Percentiles rank a stretch among this genome's conserved stretches.
These are phyloP conservation scores for Falciphora oryzae DNA, from an alignment of 2,329 filamentous ascomycete genomes.

Conservation along the genomic window DNA sequence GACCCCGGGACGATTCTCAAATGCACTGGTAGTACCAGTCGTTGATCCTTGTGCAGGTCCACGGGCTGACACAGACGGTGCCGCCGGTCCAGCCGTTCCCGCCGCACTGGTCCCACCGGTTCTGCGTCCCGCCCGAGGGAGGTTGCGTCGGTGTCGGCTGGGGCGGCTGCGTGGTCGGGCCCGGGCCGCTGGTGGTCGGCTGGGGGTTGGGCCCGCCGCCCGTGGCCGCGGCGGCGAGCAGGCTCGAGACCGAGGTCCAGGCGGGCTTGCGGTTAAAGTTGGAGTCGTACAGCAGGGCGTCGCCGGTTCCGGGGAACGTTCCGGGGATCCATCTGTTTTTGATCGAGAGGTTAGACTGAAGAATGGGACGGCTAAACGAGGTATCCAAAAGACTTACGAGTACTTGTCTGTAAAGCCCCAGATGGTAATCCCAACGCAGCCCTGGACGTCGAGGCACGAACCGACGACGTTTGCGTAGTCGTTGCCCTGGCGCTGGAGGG, in stretches of 20 bases:
- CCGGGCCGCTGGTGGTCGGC: background rate
- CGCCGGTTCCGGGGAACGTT: slow-evolving; percentile 33
- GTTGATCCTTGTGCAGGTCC: slow-evolving; percentile 2
- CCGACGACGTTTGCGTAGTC: slow-evolving; percentile 7
- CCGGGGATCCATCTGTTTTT: slow-evolving; percentile 24
- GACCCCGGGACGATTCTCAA: background rate
- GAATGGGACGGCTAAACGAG: no score
- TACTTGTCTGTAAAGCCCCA: slow-evolving; percentile 15
- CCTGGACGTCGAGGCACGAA: slow-evolving; percentile 9
- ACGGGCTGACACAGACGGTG: slow-evolving; percentile 6
- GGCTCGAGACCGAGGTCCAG: slow-evolving; percentile 28
- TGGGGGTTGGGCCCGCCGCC: background rate
- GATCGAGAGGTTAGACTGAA: no score
- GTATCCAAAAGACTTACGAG: background rate
- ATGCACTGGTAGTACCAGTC: slow-evolving; percentile 10
- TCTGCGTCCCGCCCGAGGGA: background rate
- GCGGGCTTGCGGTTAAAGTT: slow-evolving; percentile 34
- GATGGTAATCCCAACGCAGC: slow-evolving; percentile 10
- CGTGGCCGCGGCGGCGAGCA: slow-evolving; percentile 17
- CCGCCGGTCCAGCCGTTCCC: slow-evolving; percentile 4
- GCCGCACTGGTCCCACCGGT: slow-evolving; percentile 5
- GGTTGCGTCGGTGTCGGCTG: background rate
- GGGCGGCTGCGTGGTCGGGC: background rate
- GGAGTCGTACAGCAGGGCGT: slow-evolving; percentile 32
- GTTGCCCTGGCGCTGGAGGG: slow-evolving; percentile 1